Percentiles rank a stretch among this genome's conserved stretches.
Evolutionary conservation across 208 protist genomes (phyloP).

Genomic region (Novymonas esmeraldas): DNA sequence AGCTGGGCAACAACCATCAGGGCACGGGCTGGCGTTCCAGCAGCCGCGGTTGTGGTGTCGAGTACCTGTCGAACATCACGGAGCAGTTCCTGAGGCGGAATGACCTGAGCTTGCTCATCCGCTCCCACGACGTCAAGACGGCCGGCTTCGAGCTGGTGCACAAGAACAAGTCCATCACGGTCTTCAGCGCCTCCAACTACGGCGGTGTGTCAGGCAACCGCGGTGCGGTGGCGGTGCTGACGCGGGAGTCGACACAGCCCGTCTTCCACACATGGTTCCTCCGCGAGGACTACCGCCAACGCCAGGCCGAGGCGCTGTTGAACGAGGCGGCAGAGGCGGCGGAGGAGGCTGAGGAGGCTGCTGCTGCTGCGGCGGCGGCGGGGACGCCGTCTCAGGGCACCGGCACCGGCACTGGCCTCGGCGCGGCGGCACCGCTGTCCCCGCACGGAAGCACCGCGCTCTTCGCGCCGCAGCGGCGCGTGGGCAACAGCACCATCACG

Average conservation of each 20-base stretch:
- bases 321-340: conserved; percentile 8
- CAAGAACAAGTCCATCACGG: conserved; percentile 67
- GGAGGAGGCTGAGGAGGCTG: too few species aligned
- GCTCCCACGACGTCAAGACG: conserved; percentile 93
- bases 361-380: too few species aligned
- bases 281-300: conserved; percentile 38
- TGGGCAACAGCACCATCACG: conserved; percentile 6
- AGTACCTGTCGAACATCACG: conserved; percentile 97
- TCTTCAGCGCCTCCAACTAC: conserved; percentile 91
- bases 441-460: too few species aligned
- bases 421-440: background rate
- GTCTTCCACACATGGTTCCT: conserved; percentile 88
- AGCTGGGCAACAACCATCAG: conserved; percentile 67
- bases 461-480: background rate
- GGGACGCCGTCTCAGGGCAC: too few species aligned
- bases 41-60: conserved; percentile 98
- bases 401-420: background rate
- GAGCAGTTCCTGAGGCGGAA: conserved; percentile 96
- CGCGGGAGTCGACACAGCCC: conserved; percentile 45
- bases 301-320: conserved; percentile 15
- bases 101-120: conserved; percentile 94
- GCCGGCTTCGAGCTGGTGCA: conserved; percentile 86
- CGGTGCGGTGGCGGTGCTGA: conserved; percentile 91
- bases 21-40: conserved; percentile 97
- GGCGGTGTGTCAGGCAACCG: conserved; percentile 95